A percentile compares a stretch with the other conserved stretches of the same genome.
Evolutionary conservation across 129 eudicot genomes (phyloP).

Genomic region (Lactuca saligna): DNA sequence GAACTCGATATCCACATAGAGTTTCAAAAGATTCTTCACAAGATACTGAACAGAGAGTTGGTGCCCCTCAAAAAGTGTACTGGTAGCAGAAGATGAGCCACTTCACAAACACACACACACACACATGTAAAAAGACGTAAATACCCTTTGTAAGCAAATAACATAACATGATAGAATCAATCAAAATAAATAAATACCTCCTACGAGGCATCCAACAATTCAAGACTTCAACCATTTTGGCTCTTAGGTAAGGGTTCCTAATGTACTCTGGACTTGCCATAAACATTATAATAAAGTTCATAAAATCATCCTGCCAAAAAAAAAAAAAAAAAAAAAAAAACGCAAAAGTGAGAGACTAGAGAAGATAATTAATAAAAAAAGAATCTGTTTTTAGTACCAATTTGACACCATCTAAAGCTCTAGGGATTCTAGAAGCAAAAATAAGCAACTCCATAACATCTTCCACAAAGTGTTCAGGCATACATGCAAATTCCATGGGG

Average conservation of each 20-base stretch:
- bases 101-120: slow-evolving; percentile 34
- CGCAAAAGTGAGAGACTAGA: neutral
- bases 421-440: slow-evolving; percentile 89
- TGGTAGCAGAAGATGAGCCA: slow-evolving; percentile 70
- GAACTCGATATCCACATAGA: slow-evolving; percentile 96
- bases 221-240: slow-evolving; percentile 98
- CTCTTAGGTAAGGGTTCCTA: slow-evolving; percentile 91
- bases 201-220: slow-evolving; percentile 99
- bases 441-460: slow-evolving; percentile 94
- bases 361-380: neutral
- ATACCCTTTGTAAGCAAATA: neutral
- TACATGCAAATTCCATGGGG: slow-evolving; percentile 85
- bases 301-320: slow-evolving; percentile 80
- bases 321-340: neutral
- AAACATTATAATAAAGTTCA: slow-evolving; percentile 98
- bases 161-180: neutral
- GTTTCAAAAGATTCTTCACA: slow-evolving; percentile 89
- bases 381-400: slow-evolving; percentile 39
- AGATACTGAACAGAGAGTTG: slow-evolving; percentile 81
- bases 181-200: slow-evolving; percentile 41
- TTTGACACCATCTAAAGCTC: slow-evolving; percentile 82
- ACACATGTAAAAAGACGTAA: slow-evolving; percentile 19
- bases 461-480: slow-evolving; percentile 98
- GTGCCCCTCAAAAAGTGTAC: slow-evolving; percentile 87
- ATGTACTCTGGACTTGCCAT: slow-evolving; percentile 98